A percentile compares a stretch with the other conserved stretches of the same genome.
Conservation (phyloP, 2,329 filamentous ascomycete genomes). For the Iodosphaeria phyllophila region DNA sequence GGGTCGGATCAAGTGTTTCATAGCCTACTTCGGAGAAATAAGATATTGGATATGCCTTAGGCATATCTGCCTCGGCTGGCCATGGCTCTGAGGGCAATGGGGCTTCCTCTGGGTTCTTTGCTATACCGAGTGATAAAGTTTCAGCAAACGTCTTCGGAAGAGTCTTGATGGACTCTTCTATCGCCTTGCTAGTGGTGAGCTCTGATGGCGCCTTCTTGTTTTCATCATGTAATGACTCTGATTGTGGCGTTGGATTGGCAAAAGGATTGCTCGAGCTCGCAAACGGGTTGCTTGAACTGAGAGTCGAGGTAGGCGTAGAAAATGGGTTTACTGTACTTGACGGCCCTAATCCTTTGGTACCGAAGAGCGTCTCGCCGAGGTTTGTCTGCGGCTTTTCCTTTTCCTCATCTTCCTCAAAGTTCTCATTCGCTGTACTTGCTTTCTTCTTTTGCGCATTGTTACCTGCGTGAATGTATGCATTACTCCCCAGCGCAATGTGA, state of each 20-base stretch:
- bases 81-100: conserved; percentile 45
- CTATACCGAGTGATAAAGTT: conserved; percentile 57
- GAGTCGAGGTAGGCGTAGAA: conserved; percentile 22
- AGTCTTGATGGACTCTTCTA: conserved; percentile 8
- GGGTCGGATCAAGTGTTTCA: conserved; percentile 56
- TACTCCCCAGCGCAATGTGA: conserved; percentile 21
- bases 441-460: conserved; percentile 16
- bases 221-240: conserved; percentile 4
- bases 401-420: conserved; percentile 13
- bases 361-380: conserved; percentile 53
- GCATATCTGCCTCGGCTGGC: conserved; percentile 48
- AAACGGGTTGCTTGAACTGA: conserved; percentile 37
- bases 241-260: conserved; percentile 11
- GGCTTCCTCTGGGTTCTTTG: conserved; percentile 32
- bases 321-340: conserved; percentile 38
- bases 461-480: conserved; percentile 7
- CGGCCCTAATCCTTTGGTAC: conserved; percentile 30
- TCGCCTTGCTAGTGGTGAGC: too few relatives aligned
- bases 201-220: conserved; percentile 12
- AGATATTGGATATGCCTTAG: conserved; percentile 53
- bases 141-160: conserved; percentile 51
- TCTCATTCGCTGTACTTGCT: too few relatives aligned
- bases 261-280: conserved; percentile 32
- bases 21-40: conserved; percentile 80
- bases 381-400: conserved; percentile 17